A percentile compares a stretch with the other conserved stretches of the same genome.
These are phyloP conservation scores for Penicilliopsis zonata DNA, from an alignment of 495 filamentous ascomycete species.

Conservation along the genomic window DNA sequence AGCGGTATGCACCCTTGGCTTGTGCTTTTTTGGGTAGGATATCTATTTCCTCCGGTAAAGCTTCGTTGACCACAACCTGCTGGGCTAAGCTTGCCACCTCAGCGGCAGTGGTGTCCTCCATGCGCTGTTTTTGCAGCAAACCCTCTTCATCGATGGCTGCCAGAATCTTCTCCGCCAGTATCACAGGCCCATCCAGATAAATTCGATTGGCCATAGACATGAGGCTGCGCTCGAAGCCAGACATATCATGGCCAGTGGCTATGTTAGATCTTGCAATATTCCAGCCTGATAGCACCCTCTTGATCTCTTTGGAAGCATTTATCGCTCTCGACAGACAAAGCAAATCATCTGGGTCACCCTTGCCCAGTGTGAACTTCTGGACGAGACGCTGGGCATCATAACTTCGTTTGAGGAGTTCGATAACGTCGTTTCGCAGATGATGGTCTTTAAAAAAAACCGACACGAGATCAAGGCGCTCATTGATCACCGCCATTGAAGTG, in stretches of 20 bases:
- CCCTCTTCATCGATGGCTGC: slow-evolving; percentile 90
- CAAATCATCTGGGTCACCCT: slow-evolving; percentile 91
- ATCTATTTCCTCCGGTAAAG: slow-evolving; percentile 30
- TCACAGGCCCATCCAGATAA: slow-evolving; percentile 51
- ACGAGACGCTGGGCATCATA: slow-evolving; percentile 83
- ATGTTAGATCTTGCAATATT: slow-evolving; percentile 1
- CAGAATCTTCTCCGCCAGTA: slow-evolving; percentile 58
- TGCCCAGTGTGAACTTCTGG: slow-evolving; percentile 83
- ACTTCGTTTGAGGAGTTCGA: slow-evolving; percentile 55
- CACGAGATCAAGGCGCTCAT: slow-evolving; percentile 72
- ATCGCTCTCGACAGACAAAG: slow-evolving; percentile 73
- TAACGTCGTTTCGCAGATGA: slow-evolving; percentile 53
- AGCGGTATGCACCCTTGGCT: slow-evolving; percentile 19
- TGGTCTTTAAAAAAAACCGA: slow-evolving; percentile 51
- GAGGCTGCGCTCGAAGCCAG: slow-evolving; percentile 24
- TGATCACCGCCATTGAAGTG: slow-evolving; percentile 68
- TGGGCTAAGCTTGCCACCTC: slow-evolving; percentile 57
- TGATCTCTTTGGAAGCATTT: slow-evolving; percentile 60
- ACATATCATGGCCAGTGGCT: slow-evolving; percentile 10
- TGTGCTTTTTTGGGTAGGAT: slow-evolving; percentile 32
- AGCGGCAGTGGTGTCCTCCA: slow-evolving; percentile 58
- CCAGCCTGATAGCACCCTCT: slow-evolving; percentile 25
- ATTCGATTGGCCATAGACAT: slow-evolving; percentile 45
- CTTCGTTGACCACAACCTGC: slow-evolving; percentile 51
- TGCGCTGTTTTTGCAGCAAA: slow-evolving; percentile 61